Evolutionary conservation across 2,329 filamentous ascomycete species (phyloP).

Genomic region (Zarea fungicola): DNA sequence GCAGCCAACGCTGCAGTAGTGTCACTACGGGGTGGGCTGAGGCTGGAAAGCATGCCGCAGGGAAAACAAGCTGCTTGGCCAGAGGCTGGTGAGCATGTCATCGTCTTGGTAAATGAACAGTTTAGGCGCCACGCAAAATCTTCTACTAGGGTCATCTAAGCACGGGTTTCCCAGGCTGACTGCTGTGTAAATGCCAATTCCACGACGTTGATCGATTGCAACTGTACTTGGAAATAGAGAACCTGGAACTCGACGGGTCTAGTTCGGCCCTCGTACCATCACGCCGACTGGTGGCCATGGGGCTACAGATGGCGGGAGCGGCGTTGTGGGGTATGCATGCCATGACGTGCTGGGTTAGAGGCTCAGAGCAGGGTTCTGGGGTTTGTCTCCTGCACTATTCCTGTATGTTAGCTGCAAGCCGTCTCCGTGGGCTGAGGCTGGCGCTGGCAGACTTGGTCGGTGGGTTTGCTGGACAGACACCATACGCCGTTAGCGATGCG

Average conservation of each 20-base stretch:
- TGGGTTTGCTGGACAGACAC: not conserved
- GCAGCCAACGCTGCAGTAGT: no score
- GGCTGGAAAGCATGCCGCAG: no score
- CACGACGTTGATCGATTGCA: no score
- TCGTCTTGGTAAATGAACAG: not conserved
- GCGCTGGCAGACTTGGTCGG: not conserved
- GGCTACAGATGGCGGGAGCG: not conserved
- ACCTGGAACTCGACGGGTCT: no score
- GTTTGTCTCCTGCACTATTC: not conserved
- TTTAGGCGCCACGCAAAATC: no score
- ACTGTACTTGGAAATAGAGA: no score
- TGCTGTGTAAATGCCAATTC: no score
- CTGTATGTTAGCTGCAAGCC: conserved; percentile 5
- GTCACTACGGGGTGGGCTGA: no score
- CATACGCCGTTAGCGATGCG: conserved; percentile 4
- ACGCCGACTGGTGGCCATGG: not conserved
- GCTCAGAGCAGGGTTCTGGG: no score
- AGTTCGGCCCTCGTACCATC: no score
- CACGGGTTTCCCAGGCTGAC: no score
- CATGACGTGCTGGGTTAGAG: conserved; percentile 7
- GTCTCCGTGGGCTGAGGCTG: conserved; percentile 4
- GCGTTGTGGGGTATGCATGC: not conserved
- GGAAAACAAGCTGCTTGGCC: not conserved
- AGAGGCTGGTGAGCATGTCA: not conserved
- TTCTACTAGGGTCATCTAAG: no score